Conservation (phyloP, 371 early-diverging fungal species). For the Mortierella sp. region DNA sequence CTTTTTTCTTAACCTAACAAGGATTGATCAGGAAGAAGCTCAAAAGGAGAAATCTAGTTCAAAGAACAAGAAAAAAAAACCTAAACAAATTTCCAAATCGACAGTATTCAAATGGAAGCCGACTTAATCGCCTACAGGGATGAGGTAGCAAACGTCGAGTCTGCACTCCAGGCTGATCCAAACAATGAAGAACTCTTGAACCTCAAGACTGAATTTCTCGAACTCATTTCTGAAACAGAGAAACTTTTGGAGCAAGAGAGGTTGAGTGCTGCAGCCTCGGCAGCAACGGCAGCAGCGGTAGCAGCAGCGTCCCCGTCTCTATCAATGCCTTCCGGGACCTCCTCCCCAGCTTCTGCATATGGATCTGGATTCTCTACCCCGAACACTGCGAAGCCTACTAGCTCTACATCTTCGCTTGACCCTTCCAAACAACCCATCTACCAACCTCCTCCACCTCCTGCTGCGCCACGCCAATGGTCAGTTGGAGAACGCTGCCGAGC, state of each 20-base stretch:
- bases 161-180: constrained; percentile 76
- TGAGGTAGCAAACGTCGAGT: constrained; percentile 64
- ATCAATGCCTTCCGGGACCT: not conserved
- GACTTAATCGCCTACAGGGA: constrained; percentile 35
- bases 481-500: constrained; percentile 78
- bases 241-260: constrained; percentile 53
- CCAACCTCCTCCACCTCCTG: constrained; percentile 21
- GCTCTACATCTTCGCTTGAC: not conserved
- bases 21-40: too few species aligned
- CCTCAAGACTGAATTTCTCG: constrained; percentile 75
- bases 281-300: not conserved
- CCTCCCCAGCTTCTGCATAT: constrained; percentile 10
- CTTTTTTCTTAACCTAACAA: not conserved
- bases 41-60: not conserved
- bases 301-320: constrained; percentile 3
- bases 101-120: constrained; percentile 8
- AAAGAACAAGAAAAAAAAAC: not conserved
- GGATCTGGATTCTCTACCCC: constrained; percentile 18
- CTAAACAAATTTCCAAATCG: not conserved
- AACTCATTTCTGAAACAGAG: constrained; percentile 77
- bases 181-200: constrained; percentile 77
- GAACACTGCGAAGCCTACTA: constrained; percentile 1
- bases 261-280: constrained; percentile 1
- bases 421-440: constrained; percentile 51
- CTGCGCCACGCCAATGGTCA: constrained; percentile 49